These are phyloP conservation scores for Podaxis carcinomalis DNA, from an alignment of 768 basidiomycete species.

Conservation along the genomic window DNA sequence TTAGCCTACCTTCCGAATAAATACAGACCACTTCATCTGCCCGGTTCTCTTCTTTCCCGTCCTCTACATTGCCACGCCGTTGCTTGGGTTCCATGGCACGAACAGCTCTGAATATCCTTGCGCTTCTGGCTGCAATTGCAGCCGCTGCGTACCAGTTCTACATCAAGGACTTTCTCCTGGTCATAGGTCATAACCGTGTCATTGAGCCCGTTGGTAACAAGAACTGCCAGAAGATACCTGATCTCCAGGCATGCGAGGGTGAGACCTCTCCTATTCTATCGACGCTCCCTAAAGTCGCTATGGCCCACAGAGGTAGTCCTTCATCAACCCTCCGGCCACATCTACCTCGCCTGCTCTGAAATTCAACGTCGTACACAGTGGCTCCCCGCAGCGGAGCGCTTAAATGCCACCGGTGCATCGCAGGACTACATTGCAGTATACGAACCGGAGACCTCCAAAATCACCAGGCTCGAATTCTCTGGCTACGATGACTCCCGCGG, in stretches of 20 bases:
- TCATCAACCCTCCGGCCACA: constrained; percentile 50
- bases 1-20: not conserved
- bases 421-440: constrained; percentile 60
- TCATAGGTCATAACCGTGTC: constrained; percentile 40
- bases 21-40: not conserved
- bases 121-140: constrained; percentile 34
- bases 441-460: constrained; percentile 38
- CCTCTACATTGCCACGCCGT: not conserved
- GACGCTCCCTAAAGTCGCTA: not conserved
- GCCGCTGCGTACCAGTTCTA: constrained; percentile 45
- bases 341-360: constrained; percentile 64
- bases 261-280: constrained; percentile 15
- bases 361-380: constrained; percentile 44
- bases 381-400: constrained; percentile 38
- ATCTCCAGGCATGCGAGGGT: constrained; percentile 72
- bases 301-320: constrained; percentile 45
- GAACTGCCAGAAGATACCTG: constrained; percentile 44
- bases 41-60: not conserved
- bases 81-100: not conserved
- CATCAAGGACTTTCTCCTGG: constrained; percentile 39
- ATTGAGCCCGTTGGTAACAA: constrained; percentile 42
- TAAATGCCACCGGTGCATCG: constrained; percentile 36
- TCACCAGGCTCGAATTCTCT: constrained; percentile 41
- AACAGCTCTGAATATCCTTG: constrained; percentile 23
- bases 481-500: constrained; percentile 37